phyloP scores from a whole-genome alignment of 306 rosid species.

The Myrica gale region DNA sequence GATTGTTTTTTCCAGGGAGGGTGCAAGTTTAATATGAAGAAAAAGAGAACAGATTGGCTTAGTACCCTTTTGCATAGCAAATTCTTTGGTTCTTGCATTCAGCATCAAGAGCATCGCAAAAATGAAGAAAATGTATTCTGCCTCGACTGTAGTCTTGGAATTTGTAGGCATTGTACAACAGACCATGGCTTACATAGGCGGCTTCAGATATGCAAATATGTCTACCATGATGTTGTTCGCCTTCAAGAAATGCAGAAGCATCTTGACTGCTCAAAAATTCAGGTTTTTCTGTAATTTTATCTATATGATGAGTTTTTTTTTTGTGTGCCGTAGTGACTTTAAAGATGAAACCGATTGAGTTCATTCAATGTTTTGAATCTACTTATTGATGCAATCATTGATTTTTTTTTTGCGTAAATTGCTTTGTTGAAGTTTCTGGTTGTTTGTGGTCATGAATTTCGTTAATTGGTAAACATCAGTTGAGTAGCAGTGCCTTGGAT shows the following conservation, averaged over 20 bases:
- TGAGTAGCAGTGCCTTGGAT: not conserved
- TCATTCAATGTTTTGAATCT: not conserved
- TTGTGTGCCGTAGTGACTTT: not conserved
- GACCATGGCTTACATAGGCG: slow-evolving; percentile 67
- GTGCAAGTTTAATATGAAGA: slow-evolving; percentile 37
- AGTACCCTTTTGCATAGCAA: slow-evolving; percentile 48
- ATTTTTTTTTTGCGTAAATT: not conserved
- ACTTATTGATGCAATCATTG: not conserved
- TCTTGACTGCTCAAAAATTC: slow-evolving; percentile 81
- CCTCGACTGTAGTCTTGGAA: slow-evolving; percentile 61
- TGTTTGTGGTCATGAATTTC: not conserved
- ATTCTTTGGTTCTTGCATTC: slow-evolving; percentile 69
- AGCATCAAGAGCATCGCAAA: slow-evolving; percentile 59
- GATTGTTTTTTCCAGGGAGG: slow-evolving; percentile 49
- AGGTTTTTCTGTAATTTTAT: slow-evolving; percentile 42
- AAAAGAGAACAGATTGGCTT: slow-evolving; percentile 64
- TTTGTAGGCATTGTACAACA: slow-evolving; percentile 73
- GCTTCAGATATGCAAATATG: slow-evolving; percentile 83
- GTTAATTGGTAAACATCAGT: not conserved
- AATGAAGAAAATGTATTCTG: slow-evolving; percentile 79
- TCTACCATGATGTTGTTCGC: slow-evolving; percentile 80
- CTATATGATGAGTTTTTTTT: slow-evolving; percentile 9
- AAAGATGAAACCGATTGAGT: not conserved
- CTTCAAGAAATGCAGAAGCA: slow-evolving; percentile 67
- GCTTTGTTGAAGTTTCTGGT: not conserved